phyloP scores from a whole-genome alignment of 768 basidiomycete species.

The Pholiota conissans region DNA sequence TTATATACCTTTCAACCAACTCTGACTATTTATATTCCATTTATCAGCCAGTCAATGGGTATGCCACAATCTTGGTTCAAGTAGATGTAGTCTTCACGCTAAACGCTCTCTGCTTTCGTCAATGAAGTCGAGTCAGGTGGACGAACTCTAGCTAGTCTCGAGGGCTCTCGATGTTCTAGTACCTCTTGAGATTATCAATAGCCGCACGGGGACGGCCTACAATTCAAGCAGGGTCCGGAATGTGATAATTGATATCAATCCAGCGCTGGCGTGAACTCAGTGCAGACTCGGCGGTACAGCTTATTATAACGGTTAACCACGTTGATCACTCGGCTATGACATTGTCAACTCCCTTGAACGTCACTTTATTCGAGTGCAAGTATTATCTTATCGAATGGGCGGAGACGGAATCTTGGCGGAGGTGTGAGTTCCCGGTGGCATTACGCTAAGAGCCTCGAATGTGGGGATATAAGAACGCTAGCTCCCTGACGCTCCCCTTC shows the following conservation, averaged over 20 bases:
- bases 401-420: conserved; percentile 1
- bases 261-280: not conserved
- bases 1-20: not conserved
- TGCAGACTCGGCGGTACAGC: not conserved
- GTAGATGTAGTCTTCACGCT: not conserved
- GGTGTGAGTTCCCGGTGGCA: not conserved
- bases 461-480: not conserved
- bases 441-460: not conserved
- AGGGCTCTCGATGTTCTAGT: not conserved
- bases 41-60: not conserved
- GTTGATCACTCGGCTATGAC: not conserved
- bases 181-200: not conserved
- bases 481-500: not conserved
- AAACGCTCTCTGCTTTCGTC: too few species aligned
- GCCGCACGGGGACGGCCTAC: not conserved
- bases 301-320: not conserved
- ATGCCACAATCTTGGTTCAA: not conserved
- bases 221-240: not conserved
- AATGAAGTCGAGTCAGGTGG: not conserved
- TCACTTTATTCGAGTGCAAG: not conserved
- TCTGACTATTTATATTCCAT: not conserved
- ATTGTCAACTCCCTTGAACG: not conserved
- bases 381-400: not conserved
- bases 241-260: not conserved
- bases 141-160: not conserved